Base-by-base conservation (phyloP, 106 monocot genomes). In the Posidonia australis region DNA sequence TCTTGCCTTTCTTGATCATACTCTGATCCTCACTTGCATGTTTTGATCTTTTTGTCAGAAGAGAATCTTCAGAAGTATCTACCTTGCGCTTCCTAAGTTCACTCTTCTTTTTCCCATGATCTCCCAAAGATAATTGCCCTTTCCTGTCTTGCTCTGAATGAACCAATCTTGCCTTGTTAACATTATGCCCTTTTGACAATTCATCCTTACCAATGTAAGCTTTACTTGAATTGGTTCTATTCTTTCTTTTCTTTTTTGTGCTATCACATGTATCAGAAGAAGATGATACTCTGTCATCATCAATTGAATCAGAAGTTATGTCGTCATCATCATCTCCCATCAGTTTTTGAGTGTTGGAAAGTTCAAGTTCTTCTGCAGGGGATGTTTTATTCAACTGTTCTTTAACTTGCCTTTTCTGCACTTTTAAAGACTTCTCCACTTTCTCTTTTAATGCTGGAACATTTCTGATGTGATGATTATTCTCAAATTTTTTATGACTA, bases 11-110 rank as follows among this genome's bases (percentile, higher is more conserved):
- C 67, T 65, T 83, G 45, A n/a, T n/a, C 17, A 20, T 57, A 45
- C 45, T 63, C 52, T 46, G 59, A 64, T 18, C 74, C 9, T 69
- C 68, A 44, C 60, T 78, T 14, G 11, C 19, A 43, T 17, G n/a
- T 76, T 76, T 94, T 36, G 65, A 26, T 74, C 73, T 83, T 78
- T 89, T 94, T 44, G 60, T 60, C 30, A 67, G 53, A 14, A 22
- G 75, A 32, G 75, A 51, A 48, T 81, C 77, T 44, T 79, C 73
- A 54, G 18, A 48, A 49, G 14, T 51, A 58, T 60, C 49, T 43
- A 77, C 18, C 44, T 73, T 81, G 64, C 71, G 75, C 44, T 84
- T 84, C 24, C 65, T 49, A 26, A 67, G n/a, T 13, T 69, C 46
- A 19, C 49, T 49, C 48, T 49, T 58, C 26, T 81, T 71, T 52